Base-by-base conservation (phyloP, 2,329 filamentous ascomycete species). In the Raffaelea albimanens region DNA sequence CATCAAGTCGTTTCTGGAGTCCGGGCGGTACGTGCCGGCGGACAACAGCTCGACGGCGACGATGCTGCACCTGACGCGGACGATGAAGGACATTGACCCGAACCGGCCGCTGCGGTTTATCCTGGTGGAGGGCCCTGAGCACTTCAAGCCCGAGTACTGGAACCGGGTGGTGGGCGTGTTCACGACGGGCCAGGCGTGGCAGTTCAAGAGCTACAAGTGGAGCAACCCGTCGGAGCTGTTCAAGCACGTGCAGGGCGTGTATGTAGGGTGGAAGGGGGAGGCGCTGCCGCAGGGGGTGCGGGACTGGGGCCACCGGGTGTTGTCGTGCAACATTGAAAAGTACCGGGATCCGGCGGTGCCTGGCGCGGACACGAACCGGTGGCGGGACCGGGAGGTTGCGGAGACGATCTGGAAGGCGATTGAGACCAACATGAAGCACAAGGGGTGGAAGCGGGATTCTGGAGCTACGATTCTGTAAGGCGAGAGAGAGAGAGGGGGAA, bases 121-220 rank as follows among this genome's bases (percentile, higher is more conserved):
- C 61, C 81, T 98, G 36, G 91, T 97, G 46, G 93, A 98, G 64
- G 85, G 83, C 18, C 86, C 90, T 0, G 84, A 94, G 61, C 85
- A 93, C 64, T 98, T 98, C 76, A 95, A 95, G 64, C 93, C 93
- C 0, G 90, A 97, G 62, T 96, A 97, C 71, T 98, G 93, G 93
- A 83, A 83, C 59, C 83, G 90, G 45, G 85, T 98, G 7, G 93
- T 96, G 2, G 93, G 87, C 13, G 90, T 98, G 49, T 97, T 98
- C 68, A 98, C 93, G 0, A 98, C 93, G 0, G 93, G 93, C 31
- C 93, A 98, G 69, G 82, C 85, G 10, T 98, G 93, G 93, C 93
- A 98, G 67, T 98, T 98, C 70, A 95, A 96, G 69, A 86, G 82
- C 56, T 98, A 98, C 76, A 95, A 95, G 67, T 98, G 93, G 88